These are phyloP conservation scores for Aspergillus fischeri DNA, from an alignment of 2,329 filamentous ascomycete genomes.

Conservation along the genomic window DNA sequence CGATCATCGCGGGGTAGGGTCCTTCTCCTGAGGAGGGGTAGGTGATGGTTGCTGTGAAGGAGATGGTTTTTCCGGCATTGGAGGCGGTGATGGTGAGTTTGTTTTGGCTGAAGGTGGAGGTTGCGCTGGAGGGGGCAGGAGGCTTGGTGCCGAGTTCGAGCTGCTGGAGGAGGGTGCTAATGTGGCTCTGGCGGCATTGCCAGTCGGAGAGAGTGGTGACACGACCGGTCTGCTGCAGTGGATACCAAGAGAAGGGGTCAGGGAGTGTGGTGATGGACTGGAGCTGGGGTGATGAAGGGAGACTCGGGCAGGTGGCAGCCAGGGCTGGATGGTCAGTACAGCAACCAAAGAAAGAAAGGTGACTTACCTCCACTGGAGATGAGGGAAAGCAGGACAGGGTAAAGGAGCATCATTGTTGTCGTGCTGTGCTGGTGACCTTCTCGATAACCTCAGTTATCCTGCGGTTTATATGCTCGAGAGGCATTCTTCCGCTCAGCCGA, in stretches of 20 bases:
- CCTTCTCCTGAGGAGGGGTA: slow-evolving; percentile 32
- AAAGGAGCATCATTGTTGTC: not conserved
- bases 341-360: not conserved
- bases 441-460: not conserved
- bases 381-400: not conserved
- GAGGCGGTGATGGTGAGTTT: not conserved
- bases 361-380: not conserved
- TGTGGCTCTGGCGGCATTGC: not conserved
- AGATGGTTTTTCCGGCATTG: not conserved
- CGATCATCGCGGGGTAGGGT: slow-evolving; percentile 56
- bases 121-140: not conserved
- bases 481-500: not conserved
- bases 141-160: slow-evolving; percentile 1
- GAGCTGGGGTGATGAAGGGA: not conserved
- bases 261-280: not conserved
- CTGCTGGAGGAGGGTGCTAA: slow-evolving; percentile 1
- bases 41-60: not conserved
- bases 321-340: not conserved
- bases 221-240: not conserved
- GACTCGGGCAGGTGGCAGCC: not conserved
- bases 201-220: not conserved
- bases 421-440: not conserved
- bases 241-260: slow-evolving; percentile 1
- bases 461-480: not conserved
- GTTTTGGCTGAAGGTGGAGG: not conserved